These are phyloP conservation scores for Chenopodium suecicum DNA, from an alignment of 148 eudicot species.

Conservation along the genomic window DNA sequence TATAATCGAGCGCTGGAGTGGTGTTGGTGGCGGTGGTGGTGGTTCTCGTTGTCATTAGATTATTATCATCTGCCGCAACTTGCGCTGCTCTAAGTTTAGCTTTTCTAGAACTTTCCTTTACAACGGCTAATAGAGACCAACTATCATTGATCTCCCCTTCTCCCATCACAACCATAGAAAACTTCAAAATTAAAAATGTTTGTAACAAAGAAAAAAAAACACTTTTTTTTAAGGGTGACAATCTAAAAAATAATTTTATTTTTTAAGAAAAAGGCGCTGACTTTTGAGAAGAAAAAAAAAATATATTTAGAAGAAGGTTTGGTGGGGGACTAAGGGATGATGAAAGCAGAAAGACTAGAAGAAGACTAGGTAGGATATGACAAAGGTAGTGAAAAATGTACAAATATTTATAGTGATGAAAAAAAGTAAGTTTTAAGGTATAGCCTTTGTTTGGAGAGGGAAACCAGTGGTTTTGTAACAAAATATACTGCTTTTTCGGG, in stretches of 20 bases:
- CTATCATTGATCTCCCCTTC: slow-evolving; percentile 10
- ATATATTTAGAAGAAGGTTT: neutral
- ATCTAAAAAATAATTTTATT: neutral
- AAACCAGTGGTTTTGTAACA: slow-evolving; percentile 25
- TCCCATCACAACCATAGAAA: neutral
- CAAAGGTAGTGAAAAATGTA: slow-evolving; percentile 13
- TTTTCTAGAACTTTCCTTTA: slow-evolving; percentile 25
- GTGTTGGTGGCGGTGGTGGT: slow-evolving; percentile 6
- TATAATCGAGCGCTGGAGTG: neutral
- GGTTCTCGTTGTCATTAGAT: neutral
- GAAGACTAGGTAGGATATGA: neutral
- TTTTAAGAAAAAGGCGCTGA: slow-evolving; percentile 22
- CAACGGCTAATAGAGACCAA: slow-evolving; percentile 31
- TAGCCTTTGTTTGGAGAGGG: neutral
- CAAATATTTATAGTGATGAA: slow-evolving; percentile 27
- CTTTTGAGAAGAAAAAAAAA: slow-evolving; percentile 12
- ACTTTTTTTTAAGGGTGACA: neutral
- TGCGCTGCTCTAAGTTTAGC: neutral
- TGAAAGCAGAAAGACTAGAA: slow-evolving; percentile 10
- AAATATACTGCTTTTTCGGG: slow-evolving; percentile 11
- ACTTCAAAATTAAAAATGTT: neutral
- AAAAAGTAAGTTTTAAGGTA: neutral
- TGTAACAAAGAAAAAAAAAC: neutral
- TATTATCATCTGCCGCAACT: neutral
- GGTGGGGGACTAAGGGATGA: neutral